Evolutionary conservation across 768 basidiomycete genomes (phyloP), one percentile per base, ranked within the genome.

Genomic region (Tylopilus felleus): DNA sequence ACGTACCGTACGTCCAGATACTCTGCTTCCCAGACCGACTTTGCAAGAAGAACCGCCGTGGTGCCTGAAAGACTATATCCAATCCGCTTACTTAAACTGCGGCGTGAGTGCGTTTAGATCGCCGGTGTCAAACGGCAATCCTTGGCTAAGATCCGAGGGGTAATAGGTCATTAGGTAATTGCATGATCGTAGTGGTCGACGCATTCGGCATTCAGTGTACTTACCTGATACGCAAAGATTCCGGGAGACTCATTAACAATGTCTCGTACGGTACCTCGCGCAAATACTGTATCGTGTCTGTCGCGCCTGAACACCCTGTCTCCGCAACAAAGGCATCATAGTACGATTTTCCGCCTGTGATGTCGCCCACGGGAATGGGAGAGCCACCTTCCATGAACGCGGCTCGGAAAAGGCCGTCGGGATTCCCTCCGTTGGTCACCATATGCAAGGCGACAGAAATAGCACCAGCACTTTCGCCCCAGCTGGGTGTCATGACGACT

Each of bases 101-200:
- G 78, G 75, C 3, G 75, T 74, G 7, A 78, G 54, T 0, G 72
- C 71, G 51, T 83, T 80, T 16, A 72, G 53, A 36, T 60, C 19
- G 0, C 76, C 74, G 0, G 82, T 84, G 51, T 72, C 72, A 57
- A 77, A 85, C 0, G 82, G 83, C 0, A 80, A 83, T n/a, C 82
- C 83, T 49, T 74, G 59, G 1, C 68, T 64, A 2, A 73, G 60
- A 47, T 77, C 73, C 0, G 61, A 52, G 0, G 80, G 74, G 54
- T 80, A 81, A 47, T 58, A 25, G 2, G 1, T 21, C 52, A 57
- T 51, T 17, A 80, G 42, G n/a, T n/a, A n/a, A n/a, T 13, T 61
- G 50, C 14, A 66, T 58, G 3, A 76, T 21, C 23, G 62, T 62
- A n/a, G n/a, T n/a, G n/a, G 1, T 35, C 21, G 73, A 61, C 1